Percentiles rank a stretch among this genome's conserved stretches.
Evolutionary conservation across 345 rosid species (phyloP).

Genomic region (Ceriops decandra): DNA sequence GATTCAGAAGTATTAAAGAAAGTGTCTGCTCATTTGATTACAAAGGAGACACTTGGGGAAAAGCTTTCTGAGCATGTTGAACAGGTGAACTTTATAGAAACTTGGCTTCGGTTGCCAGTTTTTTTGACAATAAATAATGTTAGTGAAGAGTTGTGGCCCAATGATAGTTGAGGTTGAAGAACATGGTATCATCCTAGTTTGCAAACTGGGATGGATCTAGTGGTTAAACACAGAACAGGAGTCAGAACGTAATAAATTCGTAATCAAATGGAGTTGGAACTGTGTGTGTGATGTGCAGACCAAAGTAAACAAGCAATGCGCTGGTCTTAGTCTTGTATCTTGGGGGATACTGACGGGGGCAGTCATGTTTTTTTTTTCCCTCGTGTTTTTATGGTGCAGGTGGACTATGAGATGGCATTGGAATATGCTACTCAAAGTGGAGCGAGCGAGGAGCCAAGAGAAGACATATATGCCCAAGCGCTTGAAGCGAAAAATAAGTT

Average conservation of each 20-base stretch:
- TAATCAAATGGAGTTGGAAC: too few species aligned
- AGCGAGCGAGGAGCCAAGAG: conserved; percentile 83
- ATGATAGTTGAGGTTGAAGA: background rate
- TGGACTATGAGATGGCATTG: conserved; percentile 93
- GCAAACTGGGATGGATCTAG: too few species aligned
- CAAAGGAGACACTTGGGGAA: conserved; percentile 64
- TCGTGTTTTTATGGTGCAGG: conserved; percentile 47
- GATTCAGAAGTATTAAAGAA: conserved; percentile 54
- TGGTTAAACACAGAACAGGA: too few species aligned
- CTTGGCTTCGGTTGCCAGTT: background rate
- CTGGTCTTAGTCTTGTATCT: too few species aligned
- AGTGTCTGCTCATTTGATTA: conserved; percentile 54
- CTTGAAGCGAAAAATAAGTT: conserved; percentile 40
- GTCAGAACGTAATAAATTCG: too few species aligned
- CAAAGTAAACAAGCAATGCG: too few species aligned
- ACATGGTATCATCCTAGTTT: too few species aligned
- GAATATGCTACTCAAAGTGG: conserved; percentile 95
- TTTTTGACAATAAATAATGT: background rate
- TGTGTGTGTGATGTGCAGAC: too few species aligned
- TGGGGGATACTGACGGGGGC: background rate
- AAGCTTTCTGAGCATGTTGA: conserved; percentile 82
- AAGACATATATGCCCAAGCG: conserved; percentile 50
- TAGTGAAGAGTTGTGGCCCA: conserved; percentile 1
- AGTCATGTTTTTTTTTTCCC: background rate
- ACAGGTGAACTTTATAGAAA: conserved; percentile 43